Evolutionary conservation across 169 alveolate species (phyloP).

Genomic region (Amoebophrya sp.): DNA sequence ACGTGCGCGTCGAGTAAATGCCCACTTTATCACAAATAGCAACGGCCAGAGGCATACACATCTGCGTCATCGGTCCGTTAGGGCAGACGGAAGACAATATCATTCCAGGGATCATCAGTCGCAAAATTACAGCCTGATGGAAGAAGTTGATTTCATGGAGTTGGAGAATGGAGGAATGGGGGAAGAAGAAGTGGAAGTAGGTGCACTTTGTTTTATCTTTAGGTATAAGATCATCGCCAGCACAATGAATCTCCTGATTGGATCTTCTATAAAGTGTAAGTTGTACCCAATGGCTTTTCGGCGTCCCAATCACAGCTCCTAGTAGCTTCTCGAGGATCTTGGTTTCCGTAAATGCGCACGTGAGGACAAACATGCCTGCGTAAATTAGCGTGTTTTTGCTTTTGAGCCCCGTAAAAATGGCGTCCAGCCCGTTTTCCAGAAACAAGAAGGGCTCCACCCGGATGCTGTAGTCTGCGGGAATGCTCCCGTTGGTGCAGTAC

Average conservation of each 20-base stretch:
- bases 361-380: neutral
- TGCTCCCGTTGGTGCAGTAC: neutral
- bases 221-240: no score
- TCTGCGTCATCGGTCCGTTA: conserved; percentile 3
- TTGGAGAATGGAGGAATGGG: no score
- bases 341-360: neutral
- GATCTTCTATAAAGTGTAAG: no score
- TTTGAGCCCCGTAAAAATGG: neutral
- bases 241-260: no score
- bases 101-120: neutral
- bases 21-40: neutral
- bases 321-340: neutral
- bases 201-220: no score
- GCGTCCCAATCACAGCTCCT: neutral
- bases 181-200: no score
- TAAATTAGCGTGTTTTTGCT: neutral
- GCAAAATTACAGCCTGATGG: neutral
- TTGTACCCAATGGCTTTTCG: neutral
- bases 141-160: no score
- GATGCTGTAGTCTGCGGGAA: neutral
- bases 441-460: neutral
- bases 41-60: conserved; percentile 2
- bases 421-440: neutral
- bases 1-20: neutral
- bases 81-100: neutral